A percentile compares a stretch with the other conserved stretches of the same genome.
Conservation (phyloP, 805 yeast species). For the Metschnikowia lochheadii region DNA sequence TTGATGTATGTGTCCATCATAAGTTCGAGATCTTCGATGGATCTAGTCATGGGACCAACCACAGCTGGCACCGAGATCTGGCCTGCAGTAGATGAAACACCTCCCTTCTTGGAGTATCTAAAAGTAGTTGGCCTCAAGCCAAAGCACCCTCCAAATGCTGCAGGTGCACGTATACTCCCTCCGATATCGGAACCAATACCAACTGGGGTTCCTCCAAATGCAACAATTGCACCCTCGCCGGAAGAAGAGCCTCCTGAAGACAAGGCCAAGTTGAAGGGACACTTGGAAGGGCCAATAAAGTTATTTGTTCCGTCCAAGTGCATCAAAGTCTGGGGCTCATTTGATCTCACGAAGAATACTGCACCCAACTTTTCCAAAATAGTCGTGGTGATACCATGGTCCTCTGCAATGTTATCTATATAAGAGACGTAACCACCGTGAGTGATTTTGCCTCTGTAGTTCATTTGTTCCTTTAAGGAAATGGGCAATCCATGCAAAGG, state of each 20-base stretch:
- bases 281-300: conserved; percentile 55
- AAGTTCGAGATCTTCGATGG: conserved; percentile 62
- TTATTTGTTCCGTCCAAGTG: conserved; percentile 61
- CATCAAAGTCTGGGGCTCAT: conserved; percentile 68
- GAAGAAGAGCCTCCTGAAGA: conserved; percentile 73
- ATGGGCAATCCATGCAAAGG: conserved; percentile 67
- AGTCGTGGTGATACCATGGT: conserved; percentile 46
- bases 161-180: conserved; percentile 65
- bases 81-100: conserved; percentile 55
- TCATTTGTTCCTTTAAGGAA: conserved; percentile 62
- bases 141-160: conserved; percentile 57
- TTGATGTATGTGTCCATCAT: conserved; percentile 63
- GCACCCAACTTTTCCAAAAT: conserved; percentile 52
- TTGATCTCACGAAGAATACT: conserved; percentile 59
- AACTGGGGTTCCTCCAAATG: conserved; percentile 54
- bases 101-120: conserved; percentile 43
- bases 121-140: conserved; percentile 63
- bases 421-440: conserved; percentile 57
- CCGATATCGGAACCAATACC: conserved; percentile 74
- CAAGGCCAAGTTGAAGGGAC: conserved; percentile 52
- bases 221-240: conserved; percentile 66
- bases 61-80: conserved; percentile 65
- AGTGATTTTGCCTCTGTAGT: conserved; percentile 49
- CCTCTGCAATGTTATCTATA: conserved; percentile 44
- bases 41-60: conserved; percentile 64